Conservation (phyloP, 108 stramenopile species). For the Stephanodiscus minutulus region DNA sequence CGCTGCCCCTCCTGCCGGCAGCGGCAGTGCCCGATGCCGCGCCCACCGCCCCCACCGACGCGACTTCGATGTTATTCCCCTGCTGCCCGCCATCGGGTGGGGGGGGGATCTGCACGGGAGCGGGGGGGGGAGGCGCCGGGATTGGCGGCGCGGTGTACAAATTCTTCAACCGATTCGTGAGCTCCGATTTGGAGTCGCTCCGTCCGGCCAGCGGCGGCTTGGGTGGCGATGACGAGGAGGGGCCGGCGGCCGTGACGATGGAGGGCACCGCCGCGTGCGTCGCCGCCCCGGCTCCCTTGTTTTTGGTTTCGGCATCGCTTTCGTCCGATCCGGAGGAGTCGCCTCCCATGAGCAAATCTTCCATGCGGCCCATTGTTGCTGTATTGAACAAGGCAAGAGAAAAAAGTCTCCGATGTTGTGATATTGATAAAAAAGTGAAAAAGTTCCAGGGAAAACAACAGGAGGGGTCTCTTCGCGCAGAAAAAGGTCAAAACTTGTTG, state of each 20-base stretch:
- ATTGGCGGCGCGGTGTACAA: conserved; percentile 20
- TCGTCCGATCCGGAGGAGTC: conserved; percentile 13
- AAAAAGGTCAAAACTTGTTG: too few relatives aligned
- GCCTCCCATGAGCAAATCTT: conserved; percentile 6
- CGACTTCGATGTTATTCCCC: not conserved
- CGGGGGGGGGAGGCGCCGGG: conserved; percentile 10
- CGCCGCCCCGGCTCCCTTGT: not conserved
- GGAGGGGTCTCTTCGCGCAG: too few relatives aligned
- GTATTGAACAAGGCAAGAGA: not conserved
- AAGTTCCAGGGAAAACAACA: too few relatives aligned
- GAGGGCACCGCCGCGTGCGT: not conserved
- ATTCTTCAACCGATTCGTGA: conserved; percentile 48
- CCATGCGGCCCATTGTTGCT: not conserved
- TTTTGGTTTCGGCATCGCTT: not conserved
- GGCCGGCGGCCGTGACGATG: not conserved
- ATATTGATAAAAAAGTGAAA: too few relatives aligned
- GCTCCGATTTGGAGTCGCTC: conserved; percentile 30
- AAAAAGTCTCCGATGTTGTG: too few relatives aligned
- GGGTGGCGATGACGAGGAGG: not conserved
- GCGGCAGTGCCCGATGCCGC: not conserved
- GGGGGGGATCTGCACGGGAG: not conserved
- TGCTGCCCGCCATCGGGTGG: not conserved
- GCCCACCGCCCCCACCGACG: not conserved
- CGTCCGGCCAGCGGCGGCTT: not conserved
- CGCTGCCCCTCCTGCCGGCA: not conserved